These are phyloP conservation scores for Hydrangea macrophylla DNA, from an alignment of 148 eudicot species.

Conservation along the genomic window DNA sequence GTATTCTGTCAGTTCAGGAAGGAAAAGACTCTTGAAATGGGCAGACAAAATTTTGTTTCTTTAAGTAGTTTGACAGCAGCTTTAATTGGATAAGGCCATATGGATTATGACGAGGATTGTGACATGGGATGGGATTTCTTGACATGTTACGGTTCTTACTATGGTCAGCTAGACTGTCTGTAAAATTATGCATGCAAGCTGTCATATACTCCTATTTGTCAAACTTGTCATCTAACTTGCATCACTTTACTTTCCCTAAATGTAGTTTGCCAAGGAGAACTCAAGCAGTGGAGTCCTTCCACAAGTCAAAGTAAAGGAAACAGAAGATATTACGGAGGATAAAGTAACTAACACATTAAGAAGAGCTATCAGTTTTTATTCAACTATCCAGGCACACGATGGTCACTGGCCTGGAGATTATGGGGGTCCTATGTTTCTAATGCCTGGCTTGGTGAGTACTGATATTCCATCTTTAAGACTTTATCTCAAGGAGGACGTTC, in stretches of 20 bases:
- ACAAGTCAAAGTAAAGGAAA: constrained; percentile 67
- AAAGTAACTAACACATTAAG: constrained; percentile 55
- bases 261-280: constrained; percentile 71
- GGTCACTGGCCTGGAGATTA: constrained; percentile 99
- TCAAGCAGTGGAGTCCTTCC: constrained; percentile 40
- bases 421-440: constrained; percentile 94
- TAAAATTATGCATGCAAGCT: too few relatives aligned
- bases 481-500: not conserved
- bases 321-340: constrained; percentile 64
- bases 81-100: too few relatives aligned
- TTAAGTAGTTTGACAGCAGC: too few relatives aligned
- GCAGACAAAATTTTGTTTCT: too few relatives aligned
- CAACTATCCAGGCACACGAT: constrained; percentile 86
- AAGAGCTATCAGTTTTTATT: constrained; percentile 78
- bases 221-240: not conserved
- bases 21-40: too few relatives aligned
- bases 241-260: constrained; percentile 4
- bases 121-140: too few relatives aligned
- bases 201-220: too few relatives aligned
- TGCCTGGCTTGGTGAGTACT: constrained; percentile 80
- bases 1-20: too few relatives aligned
- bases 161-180: too few relatives aligned
- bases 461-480: not conserved
- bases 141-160: too few relatives aligned
- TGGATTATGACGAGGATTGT: too few relatives aligned